Base-by-base conservation (phyloP, 805 yeast genomes). In the Yamadazyma olivae region DNA sequence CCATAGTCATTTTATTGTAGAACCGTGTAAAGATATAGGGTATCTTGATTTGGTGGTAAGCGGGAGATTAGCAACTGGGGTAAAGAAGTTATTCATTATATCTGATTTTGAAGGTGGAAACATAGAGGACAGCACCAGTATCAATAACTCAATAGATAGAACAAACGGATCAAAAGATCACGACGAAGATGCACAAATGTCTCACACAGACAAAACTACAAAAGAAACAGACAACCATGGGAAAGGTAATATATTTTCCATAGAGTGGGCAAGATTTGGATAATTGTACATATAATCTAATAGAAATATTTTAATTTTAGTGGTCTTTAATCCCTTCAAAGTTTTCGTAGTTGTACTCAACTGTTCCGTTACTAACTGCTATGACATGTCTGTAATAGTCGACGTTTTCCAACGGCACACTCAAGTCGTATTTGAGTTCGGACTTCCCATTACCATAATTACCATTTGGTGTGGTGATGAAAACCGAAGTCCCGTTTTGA, bases 241-340 rank as follows among this genome's bases (percentile, higher is more conserved):
- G 35, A 26, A 42, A 43, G 28, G 32, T 3, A 25, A 25, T 17
- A 29, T 36, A 13, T 91, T 77, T 52, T 83, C 95, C 5, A 66
- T 91, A 2, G 96, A 91, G 60, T 91, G 99, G 99, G 89, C 98
- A 0, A 97, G 96, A 0, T 91, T 91, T 63, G 97, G 96, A 39
- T 88, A 57, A 43, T n/a, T n/a, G n/a, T n/a, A n/a, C n/a, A n/a
- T n/a, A n/a, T n/a, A n/a, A 18, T 7, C 15, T 5, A 15, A 16
- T 17, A 27, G 9, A 27, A 15, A 15, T 27, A 27, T 7, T 7
- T 9, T 16, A 27, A 9, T 8, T 14, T 7, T 27, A 14, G 6
- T 27, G 18, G 24, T 33, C 36, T 27, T 13, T 14, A 17, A 21
- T 22, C 66, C 48, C n/a, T 53, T 52, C 32, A 19, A 23, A 36